Conservation (phyloP, 305 asterid species). For the Fraxinus baroniana region DNA sequence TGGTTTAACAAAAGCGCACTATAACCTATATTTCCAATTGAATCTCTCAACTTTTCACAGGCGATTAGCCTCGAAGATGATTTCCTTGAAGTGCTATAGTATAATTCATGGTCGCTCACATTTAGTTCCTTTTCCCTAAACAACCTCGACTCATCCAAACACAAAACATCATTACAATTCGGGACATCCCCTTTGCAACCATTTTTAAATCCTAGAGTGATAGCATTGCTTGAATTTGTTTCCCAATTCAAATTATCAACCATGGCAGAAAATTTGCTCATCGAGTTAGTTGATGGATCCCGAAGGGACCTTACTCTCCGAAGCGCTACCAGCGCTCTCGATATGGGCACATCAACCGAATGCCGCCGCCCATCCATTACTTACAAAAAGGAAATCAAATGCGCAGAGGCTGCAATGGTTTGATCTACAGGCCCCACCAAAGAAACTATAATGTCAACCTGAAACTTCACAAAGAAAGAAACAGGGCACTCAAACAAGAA, state of each 20-base stretch:
- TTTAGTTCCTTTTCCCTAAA: slow-evolving; percentile 17
- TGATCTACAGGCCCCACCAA: slow-evolving; percentile 20
- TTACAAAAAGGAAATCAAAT: slow-evolving; percentile 2
- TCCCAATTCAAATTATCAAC: slow-evolving; percentile 74
- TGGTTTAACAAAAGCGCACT: slow-evolving; percentile 19
- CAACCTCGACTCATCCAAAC: slow-evolving; percentile 23
- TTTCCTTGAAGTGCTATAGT: slow-evolving; percentile 26
- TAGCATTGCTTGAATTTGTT: slow-evolving; percentile 48
- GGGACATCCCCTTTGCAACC: slow-evolving; percentile 12
- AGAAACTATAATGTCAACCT: slow-evolving; percentile 35
- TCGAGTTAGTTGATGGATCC: slow-evolving; percentile 77
- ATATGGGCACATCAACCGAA: slow-evolving; percentile 76
- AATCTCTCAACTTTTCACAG: slow-evolving; percentile 17
- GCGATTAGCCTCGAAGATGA: slow-evolving; percentile 24
- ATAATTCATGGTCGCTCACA: slow-evolving; percentile 33
- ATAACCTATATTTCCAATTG: slow-evolving; percentile 22
- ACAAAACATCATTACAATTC: slow-evolving; percentile 2
- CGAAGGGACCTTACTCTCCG: slow-evolving; percentile 87
- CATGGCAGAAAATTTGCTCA: slow-evolving; percentile 55
- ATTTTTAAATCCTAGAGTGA: slow-evolving; percentile 46
- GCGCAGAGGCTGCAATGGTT: slow-evolving; percentile 10
- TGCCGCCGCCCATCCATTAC: slow-evolving; percentile 83
- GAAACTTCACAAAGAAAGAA: slow-evolving; percentile 39
- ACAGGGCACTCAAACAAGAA: slow-evolving; percentile 24
- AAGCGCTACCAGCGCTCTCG: slow-evolving; percentile 68